Evolutionary conservation across 306 rosid genomes (phyloP).

Genomic region (Pueraria montana): DNA sequence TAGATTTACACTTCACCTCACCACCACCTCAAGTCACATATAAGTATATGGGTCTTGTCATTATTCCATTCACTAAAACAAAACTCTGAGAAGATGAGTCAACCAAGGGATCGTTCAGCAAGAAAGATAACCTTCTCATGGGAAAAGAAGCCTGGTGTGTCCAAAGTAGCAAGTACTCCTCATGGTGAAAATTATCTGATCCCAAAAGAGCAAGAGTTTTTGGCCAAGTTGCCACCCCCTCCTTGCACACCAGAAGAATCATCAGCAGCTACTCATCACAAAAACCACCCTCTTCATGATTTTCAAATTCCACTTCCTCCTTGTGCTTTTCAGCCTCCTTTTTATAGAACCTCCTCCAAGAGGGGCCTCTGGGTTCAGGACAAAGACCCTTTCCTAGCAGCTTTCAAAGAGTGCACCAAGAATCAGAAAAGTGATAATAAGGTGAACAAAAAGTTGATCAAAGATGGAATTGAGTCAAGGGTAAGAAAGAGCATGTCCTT

Average conservation of each 20-base stretch:
- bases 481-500: conserved; percentile 48
- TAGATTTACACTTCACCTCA: conserved; percentile 19
- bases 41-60: conserved; percentile 11
- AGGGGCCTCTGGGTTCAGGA: conserved; percentile 59
- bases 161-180: conserved; percentile 47
- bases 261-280: background rate
- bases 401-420: conserved; percentile 78
- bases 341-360: conserved; percentile 55
- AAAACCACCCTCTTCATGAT: conserved; percentile 45
- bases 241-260: conserved; percentile 52
- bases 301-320: conserved; percentile 83
- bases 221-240: conserved; percentile 67
- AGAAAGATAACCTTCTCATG: conserved; percentile 76
- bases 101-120: conserved; percentile 27
- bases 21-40: background rate
- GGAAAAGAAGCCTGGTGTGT: conserved; percentile 80
- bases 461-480: conserved; percentile 35
- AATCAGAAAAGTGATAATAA: conserved; percentile 36
- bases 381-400: conserved; percentile 78
- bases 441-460: conserved; percentile 37
- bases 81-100: conserved; percentile 48
- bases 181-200: conserved; percentile 30
- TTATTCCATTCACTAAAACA: background rate
- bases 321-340: conserved; percentile 67
- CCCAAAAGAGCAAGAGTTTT: conserved; percentile 28